Conservation (phyloP, 2,329 filamentous ascomycete species). For the Ilyonectria robusta region DNA sequence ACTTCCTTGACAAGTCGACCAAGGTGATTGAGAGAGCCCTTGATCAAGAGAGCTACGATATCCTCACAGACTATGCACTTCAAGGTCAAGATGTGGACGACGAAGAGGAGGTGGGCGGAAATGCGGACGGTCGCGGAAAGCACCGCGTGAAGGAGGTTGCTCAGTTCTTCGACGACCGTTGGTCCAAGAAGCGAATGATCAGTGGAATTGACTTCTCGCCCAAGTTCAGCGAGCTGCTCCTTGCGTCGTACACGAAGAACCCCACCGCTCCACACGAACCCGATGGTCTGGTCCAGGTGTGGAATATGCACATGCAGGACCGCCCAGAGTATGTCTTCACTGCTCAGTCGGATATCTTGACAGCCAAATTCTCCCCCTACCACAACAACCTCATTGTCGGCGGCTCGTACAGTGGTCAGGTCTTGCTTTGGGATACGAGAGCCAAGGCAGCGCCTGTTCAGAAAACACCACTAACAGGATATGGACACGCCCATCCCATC, state of each 20-base stretch:
- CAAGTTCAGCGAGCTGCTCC: conserved; percentile 92
- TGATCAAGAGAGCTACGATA: conserved; percentile 92
- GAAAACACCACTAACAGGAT: conserved; percentile 95
- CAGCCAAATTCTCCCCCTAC: conserved; percentile 98
- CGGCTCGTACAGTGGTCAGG: conserved; percentile 96
- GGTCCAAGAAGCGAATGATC: conserved; percentile 98
- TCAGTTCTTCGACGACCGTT: conserved; percentile 94
- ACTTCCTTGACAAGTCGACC: conserved; percentile 94
- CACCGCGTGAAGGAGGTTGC: conserved; percentile 87
- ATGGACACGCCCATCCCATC: conserved; percentile 95
- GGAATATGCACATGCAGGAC: conserved; percentile 96
- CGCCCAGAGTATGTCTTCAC: conserved; percentile 97
- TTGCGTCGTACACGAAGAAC: conserved; percentile 98
- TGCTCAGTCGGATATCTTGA: conserved; percentile 93
- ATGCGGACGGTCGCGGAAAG: conserved; percentile 78
- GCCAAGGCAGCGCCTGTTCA: conserved; percentile 91
- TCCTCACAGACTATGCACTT: conserved; percentile 93
- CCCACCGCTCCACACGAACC: conserved; percentile 94
- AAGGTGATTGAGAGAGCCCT: conserved; percentile 97
- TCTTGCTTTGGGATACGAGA: conserved; percentile 96
- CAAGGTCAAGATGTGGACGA: conserved; percentile 83
- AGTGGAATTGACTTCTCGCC: conserved; percentile 96
- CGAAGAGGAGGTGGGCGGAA: conserved; percentile 83
- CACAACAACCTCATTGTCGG: conserved; percentile 97
- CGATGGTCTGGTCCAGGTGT: conserved; percentile 93